phyloP scores from a whole-genome alignment of 768 basidiomycete species.

The Scleroderma citrinum region DNA sequence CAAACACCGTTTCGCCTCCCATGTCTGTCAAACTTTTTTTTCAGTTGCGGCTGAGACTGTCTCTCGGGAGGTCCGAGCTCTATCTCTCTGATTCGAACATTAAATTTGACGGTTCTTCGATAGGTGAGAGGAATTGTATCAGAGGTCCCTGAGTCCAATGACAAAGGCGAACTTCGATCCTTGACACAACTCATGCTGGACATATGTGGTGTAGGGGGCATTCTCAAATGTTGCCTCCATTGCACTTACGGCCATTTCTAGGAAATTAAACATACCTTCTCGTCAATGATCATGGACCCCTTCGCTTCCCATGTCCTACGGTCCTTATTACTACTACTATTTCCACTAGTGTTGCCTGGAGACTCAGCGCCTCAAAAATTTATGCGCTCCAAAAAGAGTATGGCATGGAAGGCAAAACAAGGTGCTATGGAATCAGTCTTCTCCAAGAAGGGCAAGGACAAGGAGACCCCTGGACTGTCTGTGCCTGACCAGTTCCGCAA shows the following conservation, averaged over 20 bases:
- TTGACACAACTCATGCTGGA: constrained; percentile 60
- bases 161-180: constrained; percentile 61
- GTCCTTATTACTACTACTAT: constrained; percentile 71
- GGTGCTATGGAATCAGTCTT: constrained; percentile 81
- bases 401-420: constrained; percentile 75
- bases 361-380: constrained; percentile 32
- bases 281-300: constrained; percentile 69
- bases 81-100: not conserved
- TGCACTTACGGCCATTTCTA: constrained; percentile 21
- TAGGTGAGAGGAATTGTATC: constrained; percentile 55
- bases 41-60: constrained; percentile 59
- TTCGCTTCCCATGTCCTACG: constrained; percentile 91
- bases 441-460: constrained; percentile 36
- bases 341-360: constrained; percentile 45
- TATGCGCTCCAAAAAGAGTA: constrained; percentile 81
- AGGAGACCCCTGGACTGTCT: constrained; percentile 15
- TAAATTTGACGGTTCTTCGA: not conserved
- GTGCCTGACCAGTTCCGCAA: constrained; percentile 46
- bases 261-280: constrained; percentile 66
- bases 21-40: constrained; percentile 90
- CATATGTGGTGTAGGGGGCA: constrained; percentile 50
- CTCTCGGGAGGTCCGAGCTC: constrained; percentile 53
- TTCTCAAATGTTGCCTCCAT: constrained; percentile 13
- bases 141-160: constrained; percentile 38
- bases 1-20: constrained; percentile 87